Evolutionary conservation across 2,329 filamentous ascomycete genomes (phyloP).

Genomic region (Fusarium sp.): DNA sequence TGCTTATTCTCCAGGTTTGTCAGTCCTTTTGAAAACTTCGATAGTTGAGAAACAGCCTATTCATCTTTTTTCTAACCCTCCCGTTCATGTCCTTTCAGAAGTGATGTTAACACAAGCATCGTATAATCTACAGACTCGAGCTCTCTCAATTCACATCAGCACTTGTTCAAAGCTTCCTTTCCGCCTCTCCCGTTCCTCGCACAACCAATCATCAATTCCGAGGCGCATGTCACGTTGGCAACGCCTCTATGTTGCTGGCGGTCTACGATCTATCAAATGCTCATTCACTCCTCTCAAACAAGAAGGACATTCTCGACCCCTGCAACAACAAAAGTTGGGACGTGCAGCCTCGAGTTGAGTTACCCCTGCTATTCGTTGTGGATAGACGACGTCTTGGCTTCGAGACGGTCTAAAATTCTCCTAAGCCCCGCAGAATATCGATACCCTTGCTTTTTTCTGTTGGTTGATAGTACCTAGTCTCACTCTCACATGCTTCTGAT

Average conservation of each 20-base stretch:
- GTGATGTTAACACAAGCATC: neutral
- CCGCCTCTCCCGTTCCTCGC: conserved; percentile 12
- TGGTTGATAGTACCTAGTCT: conserved; percentile 13
- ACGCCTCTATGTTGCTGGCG: conserved; percentile 32
- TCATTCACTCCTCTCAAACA: conserved; percentile 13
- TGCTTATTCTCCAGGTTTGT: too few species aligned
- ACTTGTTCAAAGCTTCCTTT: conserved; percentile 17
- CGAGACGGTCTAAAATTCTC: conserved; percentile 3
- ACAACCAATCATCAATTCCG: conserved; percentile 29
- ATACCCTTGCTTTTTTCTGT: conserved; percentile 10
- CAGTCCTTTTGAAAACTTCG: too few species aligned
- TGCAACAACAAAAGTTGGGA: conserved; percentile 3
- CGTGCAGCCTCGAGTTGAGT: neutral
- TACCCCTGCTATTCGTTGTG: conserved; percentile 7
- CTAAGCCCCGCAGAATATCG: conserved; percentile 24
- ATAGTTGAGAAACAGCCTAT: too few species aligned
- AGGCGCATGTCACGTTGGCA: conserved; percentile 38
- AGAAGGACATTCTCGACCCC: conserved; percentile 16
- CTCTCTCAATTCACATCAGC: conserved; percentile 22
- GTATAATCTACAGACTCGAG: neutral
- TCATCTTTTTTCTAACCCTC: too few species aligned
- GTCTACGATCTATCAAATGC: conserved; percentile 11
- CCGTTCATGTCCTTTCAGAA: too few species aligned
- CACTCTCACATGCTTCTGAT: neutral
- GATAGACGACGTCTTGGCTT: conserved; percentile 20